These are phyloP conservation scores for Cladosporium oxysporum DNA, from an alignment of 2,329 filamentous ascomycete species.

Conservation along the genomic window DNA sequence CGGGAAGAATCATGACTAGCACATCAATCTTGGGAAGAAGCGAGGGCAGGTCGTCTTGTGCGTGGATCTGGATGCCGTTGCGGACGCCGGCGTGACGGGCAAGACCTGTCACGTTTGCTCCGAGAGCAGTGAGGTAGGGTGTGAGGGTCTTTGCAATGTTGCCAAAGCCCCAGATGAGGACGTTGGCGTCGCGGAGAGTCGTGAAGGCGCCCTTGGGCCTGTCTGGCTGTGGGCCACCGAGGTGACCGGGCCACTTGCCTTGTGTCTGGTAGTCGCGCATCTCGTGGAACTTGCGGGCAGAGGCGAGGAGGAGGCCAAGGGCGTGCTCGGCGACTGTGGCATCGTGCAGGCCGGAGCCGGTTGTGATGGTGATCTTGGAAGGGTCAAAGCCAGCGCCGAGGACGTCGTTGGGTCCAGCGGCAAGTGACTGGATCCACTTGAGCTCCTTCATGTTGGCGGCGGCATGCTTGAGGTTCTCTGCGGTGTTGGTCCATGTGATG, in stretches of 20 bases:
- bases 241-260: conserved; percentile 60
- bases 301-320: conserved; percentile 58
- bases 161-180: conserved; percentile 66
- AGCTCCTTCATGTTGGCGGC: conserved; percentile 57
- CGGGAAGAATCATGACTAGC: conserved; percentile 68
- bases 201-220: conserved; percentile 59
- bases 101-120: conserved; percentile 60
- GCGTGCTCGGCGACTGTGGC: conserved; percentile 66
- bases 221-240: conserved; percentile 63
- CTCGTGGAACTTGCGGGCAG: conserved; percentile 60
- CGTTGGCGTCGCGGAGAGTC: conserved; percentile 59
- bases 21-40: conserved; percentile 61
- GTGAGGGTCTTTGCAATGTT: conserved; percentile 65
- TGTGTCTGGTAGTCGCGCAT: conserved; percentile 64
- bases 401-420: conserved; percentile 67
- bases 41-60: conserved; percentile 55
- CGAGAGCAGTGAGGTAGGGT: conserved; percentile 56
- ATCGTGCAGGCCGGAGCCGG: conserved; percentile 65
- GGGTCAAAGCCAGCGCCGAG: conserved; percentile 62
- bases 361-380: conserved; percentile 55
- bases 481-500: conserved; percentile 63
- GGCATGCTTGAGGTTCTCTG: conserved; percentile 61
- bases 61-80: conserved; percentile 59
- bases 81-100: conserved; percentile 60
- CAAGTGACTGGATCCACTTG: conserved; percentile 67